Evolutionary conservation across 73 alveolate genomes (phyloP).

Genomic region (Diophrys appendiculata): DNA sequence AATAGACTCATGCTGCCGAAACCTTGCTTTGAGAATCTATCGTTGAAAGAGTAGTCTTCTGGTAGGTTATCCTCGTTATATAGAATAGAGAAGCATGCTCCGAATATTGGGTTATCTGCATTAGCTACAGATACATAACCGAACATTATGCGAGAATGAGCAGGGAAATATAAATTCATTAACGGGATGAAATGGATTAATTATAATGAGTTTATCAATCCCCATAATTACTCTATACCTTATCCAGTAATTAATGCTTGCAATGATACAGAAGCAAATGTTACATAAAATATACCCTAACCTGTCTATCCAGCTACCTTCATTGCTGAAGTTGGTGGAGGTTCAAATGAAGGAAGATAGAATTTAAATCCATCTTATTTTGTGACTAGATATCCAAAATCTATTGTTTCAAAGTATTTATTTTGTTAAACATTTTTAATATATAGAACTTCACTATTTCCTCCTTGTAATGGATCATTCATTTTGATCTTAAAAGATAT

Average conservation of each 20-base stretch:
- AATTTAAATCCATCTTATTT: no score
- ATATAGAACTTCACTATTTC: no score
- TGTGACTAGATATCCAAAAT: no score
- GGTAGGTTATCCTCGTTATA: neutral
- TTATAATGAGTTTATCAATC: neutral
- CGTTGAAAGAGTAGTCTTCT: neutral
- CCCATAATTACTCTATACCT: neutral
- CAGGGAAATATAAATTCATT: conserved; percentile 14
- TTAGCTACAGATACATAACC: neutral
- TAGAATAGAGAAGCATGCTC: neutral
- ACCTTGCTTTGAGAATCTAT: neutral
- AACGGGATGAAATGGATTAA: neutral
- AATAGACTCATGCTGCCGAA: neutral
- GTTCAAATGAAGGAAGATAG: no score
- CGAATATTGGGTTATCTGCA: neutral
- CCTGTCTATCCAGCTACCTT: no score
- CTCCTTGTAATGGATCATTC: no score
- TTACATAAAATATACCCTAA: neutral
- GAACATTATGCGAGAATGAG: conserved; percentile 1
- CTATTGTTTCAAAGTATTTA: no score
- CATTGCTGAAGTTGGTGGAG: no score
- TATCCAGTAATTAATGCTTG: neutral
- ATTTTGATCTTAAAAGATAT: no score
- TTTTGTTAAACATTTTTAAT: no score
- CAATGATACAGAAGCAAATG: neutral